Base-by-base conservation (phyloP, 495 filamentous ascomycete genomes). In the Aspergillus asperescens region DNA sequence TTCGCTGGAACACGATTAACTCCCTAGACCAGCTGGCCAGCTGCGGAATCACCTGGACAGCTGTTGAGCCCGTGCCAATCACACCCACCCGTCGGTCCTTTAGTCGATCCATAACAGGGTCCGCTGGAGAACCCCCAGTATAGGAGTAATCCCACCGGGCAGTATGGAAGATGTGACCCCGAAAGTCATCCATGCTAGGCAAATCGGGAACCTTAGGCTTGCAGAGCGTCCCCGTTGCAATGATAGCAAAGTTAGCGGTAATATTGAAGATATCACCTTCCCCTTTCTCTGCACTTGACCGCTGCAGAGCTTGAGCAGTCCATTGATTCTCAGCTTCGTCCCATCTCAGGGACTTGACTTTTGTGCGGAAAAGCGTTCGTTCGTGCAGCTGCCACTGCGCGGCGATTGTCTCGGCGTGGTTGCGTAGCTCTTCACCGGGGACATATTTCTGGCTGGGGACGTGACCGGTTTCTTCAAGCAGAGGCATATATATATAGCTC, bases 401-500 rank as follows among this genome's bases (percentile, higher is more conserved):
- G 32, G 56, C 65, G 27, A 73, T 56, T 1, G 29, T 52, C 13
- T 67, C 39, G 4, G 62, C 56, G 47, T 73, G 51, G 7, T 34
- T 39, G 5, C 58, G 44, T 16, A 71, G 45, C 47, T 71, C 68
- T 2, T 43, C 13, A 0, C 65, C 63, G 0, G 24, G 28, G 0
- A 52, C 49, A 38, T 73, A 71, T 39, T 59, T 52, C 13, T 70
- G 63, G 19, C 59, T 70, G 0, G 81, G 81, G 46, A 81, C 65
- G 53, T 78, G 83, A 0, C 74, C 78, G 3, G 72, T 83, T 59
- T 83, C 81, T 34, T 84, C 81, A n/a, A 84, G 63, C 10, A 80
- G 57, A 0, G 82, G 80, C 63, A 85, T 56, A 37, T 71, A 71
- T 6, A 52, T 54, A 29, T 63, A 65, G 31, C 61, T 64, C 31